phyloP scores from a whole-genome alignment of 2,329 filamentous ascomycete species.

The Aureobasidium namibiae region DNA sequence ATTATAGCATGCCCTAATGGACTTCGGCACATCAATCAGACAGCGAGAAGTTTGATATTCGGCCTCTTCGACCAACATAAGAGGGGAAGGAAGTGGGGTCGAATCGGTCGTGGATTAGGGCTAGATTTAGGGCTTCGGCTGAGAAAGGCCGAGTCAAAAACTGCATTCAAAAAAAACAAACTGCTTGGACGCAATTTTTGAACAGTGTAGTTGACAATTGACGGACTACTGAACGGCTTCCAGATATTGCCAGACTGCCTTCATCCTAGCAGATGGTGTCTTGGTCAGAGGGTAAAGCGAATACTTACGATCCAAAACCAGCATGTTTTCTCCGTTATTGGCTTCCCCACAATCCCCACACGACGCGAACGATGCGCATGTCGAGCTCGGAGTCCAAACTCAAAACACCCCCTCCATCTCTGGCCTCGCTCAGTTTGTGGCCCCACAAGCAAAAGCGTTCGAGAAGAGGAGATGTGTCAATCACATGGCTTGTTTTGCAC shows the following conservation, averaged over 20 bases:
- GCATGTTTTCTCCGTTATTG: not conserved
- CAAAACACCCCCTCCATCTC: not conserved
- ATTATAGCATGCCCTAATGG: not conserved
- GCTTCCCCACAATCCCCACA: not conserved
- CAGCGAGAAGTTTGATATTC: not conserved
- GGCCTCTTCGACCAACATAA: not conserved
- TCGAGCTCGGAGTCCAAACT: not conserved
- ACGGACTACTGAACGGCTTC: too few species aligned
- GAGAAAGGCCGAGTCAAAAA: not conserved
- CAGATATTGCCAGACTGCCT: too few species aligned
- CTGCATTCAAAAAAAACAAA: too few species aligned
- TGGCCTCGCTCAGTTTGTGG: not conserved
- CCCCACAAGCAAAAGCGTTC: not conserved
- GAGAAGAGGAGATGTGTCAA: not conserved
- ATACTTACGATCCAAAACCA: too few species aligned
- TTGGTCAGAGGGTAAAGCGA: too few species aligned
- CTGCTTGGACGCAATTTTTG: too few species aligned
- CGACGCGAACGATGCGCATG: not conserved
- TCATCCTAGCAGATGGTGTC: too few species aligned
- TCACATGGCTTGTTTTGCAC: not conserved
- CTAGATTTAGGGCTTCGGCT: conserved; percentile 4
- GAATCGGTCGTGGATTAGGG: not conserved
- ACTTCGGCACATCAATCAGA: not conserved
- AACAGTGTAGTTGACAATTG: too few species aligned
- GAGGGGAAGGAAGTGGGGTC: not conserved